phyloP scores from a whole-genome alignment of 2,329 filamentous ascomycete species.

The Cladophialophora exuberans region DNA sequence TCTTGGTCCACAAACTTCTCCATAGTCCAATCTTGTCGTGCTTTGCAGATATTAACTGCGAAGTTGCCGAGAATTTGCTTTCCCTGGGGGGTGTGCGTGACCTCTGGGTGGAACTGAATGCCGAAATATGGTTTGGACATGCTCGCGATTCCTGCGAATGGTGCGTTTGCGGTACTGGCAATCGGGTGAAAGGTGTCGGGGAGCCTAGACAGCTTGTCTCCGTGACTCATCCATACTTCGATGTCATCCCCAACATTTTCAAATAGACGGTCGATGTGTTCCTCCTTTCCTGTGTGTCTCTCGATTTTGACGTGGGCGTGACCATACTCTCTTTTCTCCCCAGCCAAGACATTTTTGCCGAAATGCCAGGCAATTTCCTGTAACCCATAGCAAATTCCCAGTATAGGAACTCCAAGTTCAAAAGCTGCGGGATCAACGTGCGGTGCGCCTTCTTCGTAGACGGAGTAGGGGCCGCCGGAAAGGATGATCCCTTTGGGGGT shows the following conservation, averaged over 20 bases:
- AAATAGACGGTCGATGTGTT: slow-evolving; percentile 78
- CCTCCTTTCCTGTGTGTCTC: slow-evolving; percentile 55
- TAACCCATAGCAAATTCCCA: slow-evolving; percentile 65
- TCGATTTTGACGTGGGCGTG: slow-evolving; percentile 68
- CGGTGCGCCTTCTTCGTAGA: slow-evolving; percentile 76
- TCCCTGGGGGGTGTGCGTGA: slow-evolving; percentile 73
- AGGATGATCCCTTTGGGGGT: slow-evolving; percentile 84
- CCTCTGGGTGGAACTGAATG: slow-evolving; percentile 89
- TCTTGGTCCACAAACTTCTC: slow-evolving; percentile 78
- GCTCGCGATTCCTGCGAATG: slow-evolving; percentile 71
- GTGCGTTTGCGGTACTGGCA: slow-evolving; percentile 74
- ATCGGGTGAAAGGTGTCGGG: slow-evolving; percentile 74
- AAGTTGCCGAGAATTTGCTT: slow-evolving; percentile 79
- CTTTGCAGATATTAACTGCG: slow-evolving; percentile 77
- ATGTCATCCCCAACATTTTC: slow-evolving; percentile 71
- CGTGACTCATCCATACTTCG: slow-evolving; percentile 84
- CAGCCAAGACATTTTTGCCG: slow-evolving; percentile 68
- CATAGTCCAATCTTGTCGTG: slow-evolving; percentile 82
- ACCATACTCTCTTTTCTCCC: slow-evolving; percentile 72
- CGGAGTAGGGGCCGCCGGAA: slow-evolving; percentile 73
- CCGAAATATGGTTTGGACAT: slow-evolving; percentile 70
- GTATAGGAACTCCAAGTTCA: slow-evolving; percentile 68
- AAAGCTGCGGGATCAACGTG: slow-evolving; percentile 84
- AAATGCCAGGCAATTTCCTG: slow-evolving; percentile 76
- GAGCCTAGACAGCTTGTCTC: slow-evolving; percentile 77